phyloP scores from a whole-genome alignment of 257 asterid species.

The Vinca minor region DNA sequence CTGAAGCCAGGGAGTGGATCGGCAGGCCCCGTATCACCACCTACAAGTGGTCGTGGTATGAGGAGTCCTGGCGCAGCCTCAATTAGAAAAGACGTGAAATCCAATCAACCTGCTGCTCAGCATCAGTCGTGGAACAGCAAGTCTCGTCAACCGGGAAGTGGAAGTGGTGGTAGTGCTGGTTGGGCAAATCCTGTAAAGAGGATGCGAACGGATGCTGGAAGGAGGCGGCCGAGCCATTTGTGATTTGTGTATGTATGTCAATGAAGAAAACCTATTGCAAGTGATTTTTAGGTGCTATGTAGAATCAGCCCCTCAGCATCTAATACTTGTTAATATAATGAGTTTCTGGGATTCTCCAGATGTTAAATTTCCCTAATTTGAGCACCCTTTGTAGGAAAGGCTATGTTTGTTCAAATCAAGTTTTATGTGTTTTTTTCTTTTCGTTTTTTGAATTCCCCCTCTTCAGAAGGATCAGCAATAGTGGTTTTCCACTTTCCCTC shows the following conservation, averaged over 20 bases:
- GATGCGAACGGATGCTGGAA: constrained; percentile 71
- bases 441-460: no score
- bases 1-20: constrained; percentile 42
- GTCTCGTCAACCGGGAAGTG: constrained; percentile 53
- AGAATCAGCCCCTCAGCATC: constrained; percentile 22
- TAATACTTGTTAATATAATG: constrained; percentile 5
- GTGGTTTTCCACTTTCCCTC: no score
- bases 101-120: constrained; percentile 40
- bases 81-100: constrained; percentile 37
- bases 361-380: no score
- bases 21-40: constrained; percentile 69
- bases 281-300: constrained; percentile 21
- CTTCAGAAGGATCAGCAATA: no score
- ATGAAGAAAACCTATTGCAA: constrained; percentile 10
- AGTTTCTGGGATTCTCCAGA: no score
- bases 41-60: constrained; percentile 44
- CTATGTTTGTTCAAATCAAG: no score
- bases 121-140: constrained; percentile 46
- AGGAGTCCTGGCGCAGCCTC: constrained; percentile 52
- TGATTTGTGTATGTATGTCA: constrained; percentile 34
- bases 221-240: constrained; percentile 76
- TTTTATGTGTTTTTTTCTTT: no score
- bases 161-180: constrained; percentile 57
- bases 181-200: constrained; percentile 98
- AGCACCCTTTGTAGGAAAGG: no score